Base-by-base conservation (phyloP, 73 alveolate species). In the Tetrahymena malaccensis region DNA sequence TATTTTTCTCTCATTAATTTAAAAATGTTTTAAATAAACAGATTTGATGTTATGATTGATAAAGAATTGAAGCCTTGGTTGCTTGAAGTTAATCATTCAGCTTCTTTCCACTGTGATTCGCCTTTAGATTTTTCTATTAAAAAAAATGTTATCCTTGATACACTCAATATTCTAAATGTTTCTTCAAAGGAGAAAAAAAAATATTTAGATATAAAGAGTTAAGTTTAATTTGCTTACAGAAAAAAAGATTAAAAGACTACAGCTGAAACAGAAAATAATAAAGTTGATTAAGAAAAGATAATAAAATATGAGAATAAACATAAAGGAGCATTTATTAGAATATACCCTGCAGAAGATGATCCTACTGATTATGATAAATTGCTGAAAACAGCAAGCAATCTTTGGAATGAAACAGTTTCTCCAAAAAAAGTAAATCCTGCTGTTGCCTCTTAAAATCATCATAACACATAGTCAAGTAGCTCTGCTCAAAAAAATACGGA, bases 31-130 rank as follows among this genome's bases (percentile, higher is more conserved):
- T 11, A 44, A 1, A 2, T 7, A 44, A 93, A 93, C 43, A 93
- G 95, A 50, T 97, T 97, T 94, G 99, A 97, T 96, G 94, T 97
- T 11, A 95, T 97, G 37, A 57, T 97, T 27, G 98, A 97, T 96
- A 44, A 93, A 19, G 93, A 95, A 17, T 34, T 96, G 31, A 97
- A 97, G 85, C 98, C 98, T 35, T 96, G 97, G 97, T 93, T 97
- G 31, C 37, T 97, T 7, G 98, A 97, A 96, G 99, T 97, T 10
- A 97, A 97, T 94, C 98, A 97, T 93, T 94, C 98, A 58, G 98
- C 99, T 21, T 97, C 98, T 55, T 97, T 97, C 94, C 95, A 97
- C 4, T 96, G 98, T 10, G 99, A 97, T 55, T 96, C 99, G 6
- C 99, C 99, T 15, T 94, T 97, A 43, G 99, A 97, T 95, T 95